Evolutionary conservation across 2,329 filamentous ascomycete genomes (phyloP).

Genomic region (Penicillium sp.): DNA sequence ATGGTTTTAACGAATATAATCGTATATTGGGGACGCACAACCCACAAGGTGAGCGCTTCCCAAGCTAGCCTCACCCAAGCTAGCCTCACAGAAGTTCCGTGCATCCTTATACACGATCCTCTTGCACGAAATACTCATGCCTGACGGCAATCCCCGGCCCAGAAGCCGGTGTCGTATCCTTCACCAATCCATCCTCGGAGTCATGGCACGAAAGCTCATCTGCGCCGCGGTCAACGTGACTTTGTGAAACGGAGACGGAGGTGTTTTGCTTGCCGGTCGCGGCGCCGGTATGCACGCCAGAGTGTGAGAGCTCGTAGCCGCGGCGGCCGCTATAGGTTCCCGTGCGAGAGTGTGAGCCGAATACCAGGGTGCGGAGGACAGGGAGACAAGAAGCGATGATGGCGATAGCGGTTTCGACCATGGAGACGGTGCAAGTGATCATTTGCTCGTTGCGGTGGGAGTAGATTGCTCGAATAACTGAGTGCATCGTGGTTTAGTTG

Average conservation of each 20-base stretch:
- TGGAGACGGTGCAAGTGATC: conserved; percentile 26
- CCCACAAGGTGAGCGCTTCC: background rate
- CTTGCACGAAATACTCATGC: conserved; percentile 14
- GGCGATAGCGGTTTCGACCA: conserved; percentile 22
- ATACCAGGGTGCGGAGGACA: conserved; percentile 24
- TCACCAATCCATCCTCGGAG: conserved; percentile 20
- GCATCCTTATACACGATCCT: background rate
- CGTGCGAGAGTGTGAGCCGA: conserved; percentile 19
- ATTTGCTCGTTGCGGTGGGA: conserved; percentile 20
- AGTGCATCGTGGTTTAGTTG: background rate
- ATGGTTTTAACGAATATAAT: background rate
- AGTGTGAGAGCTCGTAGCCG: conserved; percentile 19
- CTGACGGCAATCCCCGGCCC: conserved; percentile 19
- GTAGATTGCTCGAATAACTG: conserved; percentile 24
- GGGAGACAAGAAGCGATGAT: conserved; percentile 21
- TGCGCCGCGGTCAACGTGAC: background rate
- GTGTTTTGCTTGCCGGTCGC: conserved; percentile 4
- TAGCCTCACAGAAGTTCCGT: background rate
- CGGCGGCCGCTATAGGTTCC: conserved; percentile 19
- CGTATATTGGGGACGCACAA: background rate
- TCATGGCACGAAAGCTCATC: conserved; percentile 17
- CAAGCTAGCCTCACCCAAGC: background rate
- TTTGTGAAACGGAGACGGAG: conserved; percentile 12
- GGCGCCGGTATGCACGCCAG: conserved; percentile 3
- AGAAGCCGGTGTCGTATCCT: background rate